Percentiles rank a stretch among this genome's conserved stretches.
Evolutionary conservation across 371 early-diverging fungal genomes (phyloP).

Genomic region (Edhazardia aedis): DNA sequence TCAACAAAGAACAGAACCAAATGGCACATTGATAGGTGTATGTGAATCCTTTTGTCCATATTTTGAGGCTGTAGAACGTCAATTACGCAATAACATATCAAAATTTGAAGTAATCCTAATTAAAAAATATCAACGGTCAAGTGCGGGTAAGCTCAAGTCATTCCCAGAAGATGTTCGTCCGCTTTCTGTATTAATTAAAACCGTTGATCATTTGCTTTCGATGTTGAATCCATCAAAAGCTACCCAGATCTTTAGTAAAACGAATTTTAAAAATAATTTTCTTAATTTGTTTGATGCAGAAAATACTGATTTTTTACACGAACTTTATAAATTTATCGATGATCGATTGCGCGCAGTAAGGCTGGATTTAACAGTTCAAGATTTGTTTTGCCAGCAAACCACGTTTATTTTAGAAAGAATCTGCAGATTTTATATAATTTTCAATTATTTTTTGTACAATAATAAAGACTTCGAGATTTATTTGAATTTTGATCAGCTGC

Average conservation of each 20-base stretch:
- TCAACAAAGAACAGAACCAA: too few species aligned
- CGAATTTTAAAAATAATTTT: too few species aligned
- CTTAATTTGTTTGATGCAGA: not conserved
- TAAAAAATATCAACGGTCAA: conserved; percentile 26
- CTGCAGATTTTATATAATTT: conserved; percentile 25
- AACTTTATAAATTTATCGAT: conserved; percentile 29
- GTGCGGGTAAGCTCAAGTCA: conserved; percentile 12
- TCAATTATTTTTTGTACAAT: conserved; percentile 10
- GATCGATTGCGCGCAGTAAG: conserved; percentile 31
- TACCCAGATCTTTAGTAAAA: too few species aligned
- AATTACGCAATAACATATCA: conserved; percentile 19
- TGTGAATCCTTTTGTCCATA: conserved; percentile 31
- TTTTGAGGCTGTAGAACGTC: conserved; percentile 23
- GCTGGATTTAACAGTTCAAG: conserved; percentile 19
- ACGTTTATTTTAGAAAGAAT: conserved; percentile 19
- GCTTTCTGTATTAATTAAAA: conserved; percentile 9
- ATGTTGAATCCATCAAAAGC: not conserved
- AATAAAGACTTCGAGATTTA: conserved; percentile 21
- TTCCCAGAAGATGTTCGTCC: conserved; percentile 32
- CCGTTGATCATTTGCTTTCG: conserved; percentile 16
- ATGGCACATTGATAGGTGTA: conserved; percentile 1
- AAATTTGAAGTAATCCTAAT: conserved; percentile 24
- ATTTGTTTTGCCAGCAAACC: conserved; percentile 5
- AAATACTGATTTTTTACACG: not conserved
- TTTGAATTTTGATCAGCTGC: conserved; percentile 25